phyloP scores from a whole-genome alignment of 495 filamentous ascomycete species.

The Poronia punctata region DNA sequence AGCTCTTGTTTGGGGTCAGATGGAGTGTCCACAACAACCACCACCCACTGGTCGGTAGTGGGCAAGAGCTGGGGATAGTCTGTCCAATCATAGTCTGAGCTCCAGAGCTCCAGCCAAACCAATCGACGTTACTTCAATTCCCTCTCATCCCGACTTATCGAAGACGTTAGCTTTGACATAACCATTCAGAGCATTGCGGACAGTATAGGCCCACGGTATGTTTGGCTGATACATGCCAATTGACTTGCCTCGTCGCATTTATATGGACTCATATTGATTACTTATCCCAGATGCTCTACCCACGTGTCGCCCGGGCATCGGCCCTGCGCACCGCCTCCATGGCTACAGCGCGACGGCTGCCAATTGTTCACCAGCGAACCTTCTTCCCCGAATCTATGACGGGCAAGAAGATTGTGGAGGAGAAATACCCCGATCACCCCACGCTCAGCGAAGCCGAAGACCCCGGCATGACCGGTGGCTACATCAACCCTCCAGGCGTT shows the following conservation, averaged over 20 bases:
- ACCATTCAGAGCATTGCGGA: constrained; percentile 9
- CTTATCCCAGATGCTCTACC: constrained; percentile 55
- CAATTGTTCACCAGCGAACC: constrained; percentile 42
- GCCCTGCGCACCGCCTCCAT: constrained; percentile 45
- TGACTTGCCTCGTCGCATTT: neutral
- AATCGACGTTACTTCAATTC: neutral
- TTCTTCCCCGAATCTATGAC: constrained; percentile 39
- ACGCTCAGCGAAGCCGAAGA: constrained; percentile 61
- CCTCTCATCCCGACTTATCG: neutral
- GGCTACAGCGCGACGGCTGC: constrained; percentile 36
- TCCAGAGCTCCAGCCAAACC: neutral
- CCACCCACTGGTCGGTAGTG: too few species aligned
- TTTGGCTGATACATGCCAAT: too few species aligned
- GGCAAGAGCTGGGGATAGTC: too few species aligned
- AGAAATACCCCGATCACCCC: constrained; percentile 40
- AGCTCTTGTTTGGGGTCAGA: too few species aligned
- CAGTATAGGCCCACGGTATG: constrained; percentile 16
- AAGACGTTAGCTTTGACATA: neutral
- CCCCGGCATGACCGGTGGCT: constrained; percentile 83
- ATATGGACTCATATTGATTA: neutral
- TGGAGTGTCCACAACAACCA: too few species aligned
- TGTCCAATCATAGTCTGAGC: constrained; percentile 2
- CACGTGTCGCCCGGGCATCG: constrained; percentile 49
- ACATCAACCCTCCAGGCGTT: constrained; percentile 74
- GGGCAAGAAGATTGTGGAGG: constrained; percentile 33